These are phyloP conservation scores for Heritiera littoralis DNA, from an alignment of 345 rosid species.

Conservation along the genomic window DNA sequence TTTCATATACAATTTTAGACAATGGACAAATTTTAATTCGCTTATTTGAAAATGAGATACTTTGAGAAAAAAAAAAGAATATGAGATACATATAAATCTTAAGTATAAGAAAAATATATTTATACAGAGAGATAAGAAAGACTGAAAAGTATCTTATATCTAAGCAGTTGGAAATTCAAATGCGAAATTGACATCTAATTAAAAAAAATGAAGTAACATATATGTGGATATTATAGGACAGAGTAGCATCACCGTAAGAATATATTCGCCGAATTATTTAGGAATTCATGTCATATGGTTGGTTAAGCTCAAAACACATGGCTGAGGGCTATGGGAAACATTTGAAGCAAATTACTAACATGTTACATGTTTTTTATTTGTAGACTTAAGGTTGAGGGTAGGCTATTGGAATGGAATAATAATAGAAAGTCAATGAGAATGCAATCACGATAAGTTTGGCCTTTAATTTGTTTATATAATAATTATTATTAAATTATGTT, in stretches of 20 bases:
- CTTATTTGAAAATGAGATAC: too few relatives aligned
- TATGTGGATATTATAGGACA: not conserved
- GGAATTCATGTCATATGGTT: not conserved
- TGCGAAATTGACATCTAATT: not conserved
- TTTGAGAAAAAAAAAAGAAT: too few relatives aligned
- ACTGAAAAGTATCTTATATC: not conserved
- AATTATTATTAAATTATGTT: not conserved
- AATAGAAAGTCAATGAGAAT: slow-evolving; percentile 2
- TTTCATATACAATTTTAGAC: too few relatives aligned
- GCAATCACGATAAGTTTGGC: not conserved
- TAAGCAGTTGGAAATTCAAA: not conserved
- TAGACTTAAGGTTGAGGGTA: too few relatives aligned
- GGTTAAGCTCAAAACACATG: not conserved
- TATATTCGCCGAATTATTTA: not conserved
- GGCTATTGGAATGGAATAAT: too few relatives aligned
- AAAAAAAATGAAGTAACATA: not conserved
- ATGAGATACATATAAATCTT: too few relatives aligned
- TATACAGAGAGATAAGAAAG: not conserved
- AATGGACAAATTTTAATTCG: too few relatives aligned
- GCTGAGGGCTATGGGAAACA: not conserved
- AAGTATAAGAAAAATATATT: too few relatives aligned
- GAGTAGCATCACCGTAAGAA: not conserved
- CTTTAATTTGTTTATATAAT: not conserved
- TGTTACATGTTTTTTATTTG: too few relatives aligned
- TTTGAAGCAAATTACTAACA: not conserved